Evolutionary conservation across 352 stramenopile genomes (phyloP).

Genomic region (Pythium dissimile): DNA sequence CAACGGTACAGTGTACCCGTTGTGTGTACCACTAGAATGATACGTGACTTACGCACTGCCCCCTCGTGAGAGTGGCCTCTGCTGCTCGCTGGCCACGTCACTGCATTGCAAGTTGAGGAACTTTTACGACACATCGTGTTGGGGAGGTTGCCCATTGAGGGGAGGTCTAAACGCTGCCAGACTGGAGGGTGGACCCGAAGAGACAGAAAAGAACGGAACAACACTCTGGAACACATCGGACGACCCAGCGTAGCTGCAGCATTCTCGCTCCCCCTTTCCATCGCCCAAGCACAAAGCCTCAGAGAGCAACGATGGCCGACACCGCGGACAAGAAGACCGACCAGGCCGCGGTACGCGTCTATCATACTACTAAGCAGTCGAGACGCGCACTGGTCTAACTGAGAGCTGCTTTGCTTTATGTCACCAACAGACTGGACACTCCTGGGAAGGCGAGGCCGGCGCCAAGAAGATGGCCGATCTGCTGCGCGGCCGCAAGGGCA

Average conservation of each 20-base stretch:
- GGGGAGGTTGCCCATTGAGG: slow-evolving; percentile 7
- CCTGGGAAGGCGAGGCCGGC: slow-evolving; percentile 75
- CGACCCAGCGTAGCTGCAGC: background rate
- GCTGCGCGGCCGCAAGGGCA: slow-evolving; percentile 79
- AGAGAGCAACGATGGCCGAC: slow-evolving; percentile 3
- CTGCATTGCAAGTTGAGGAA: slow-evolving; percentile 14
- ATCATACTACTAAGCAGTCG: no score
- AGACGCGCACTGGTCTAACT: no score
- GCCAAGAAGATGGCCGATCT: slow-evolving; percentile 82
- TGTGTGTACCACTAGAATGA: background rate
- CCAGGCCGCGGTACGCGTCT: no score
- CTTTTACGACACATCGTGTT: background rate
- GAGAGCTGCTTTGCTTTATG: background rate
- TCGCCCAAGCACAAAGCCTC: background rate
- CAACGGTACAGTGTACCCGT: slow-evolving; percentile 15
- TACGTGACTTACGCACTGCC: background rate
- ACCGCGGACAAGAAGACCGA: background rate
- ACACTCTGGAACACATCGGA: slow-evolving; percentile 10
- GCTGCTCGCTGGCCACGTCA: slow-evolving; percentile 18
- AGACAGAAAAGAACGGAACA: slow-evolving; percentile 10
- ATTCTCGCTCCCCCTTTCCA: background rate
- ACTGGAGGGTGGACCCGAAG: no score
- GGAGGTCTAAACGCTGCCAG: background rate
- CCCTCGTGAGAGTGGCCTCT: slow-evolving; percentile 5
- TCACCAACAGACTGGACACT: slow-evolving; percentile 25